phyloP scores from a whole-genome alignment of 768 basidiomycete species.

The Auricularia sp. region DNA sequence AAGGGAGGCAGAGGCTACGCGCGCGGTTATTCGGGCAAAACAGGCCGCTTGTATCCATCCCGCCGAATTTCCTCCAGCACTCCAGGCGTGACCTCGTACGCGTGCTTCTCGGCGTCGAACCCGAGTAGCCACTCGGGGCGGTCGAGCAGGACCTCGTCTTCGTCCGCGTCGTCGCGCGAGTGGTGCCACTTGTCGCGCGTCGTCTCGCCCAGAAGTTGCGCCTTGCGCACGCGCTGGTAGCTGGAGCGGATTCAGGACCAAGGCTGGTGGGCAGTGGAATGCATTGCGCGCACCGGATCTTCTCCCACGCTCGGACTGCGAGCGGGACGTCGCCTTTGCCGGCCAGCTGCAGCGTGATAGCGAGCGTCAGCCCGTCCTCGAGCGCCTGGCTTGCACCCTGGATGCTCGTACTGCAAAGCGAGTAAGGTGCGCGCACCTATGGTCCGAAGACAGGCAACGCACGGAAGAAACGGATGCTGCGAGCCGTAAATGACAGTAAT shows the following conservation, averaged over 20 bases:
- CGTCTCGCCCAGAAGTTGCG: conserved; percentile 17
- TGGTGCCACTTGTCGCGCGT: conserved; percentile 18
- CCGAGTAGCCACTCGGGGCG: conserved; percentile 20
- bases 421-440: too few relatives aligned
- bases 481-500: too few relatives aligned
- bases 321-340: conserved; percentile 10
- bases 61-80: conserved; percentile 14
- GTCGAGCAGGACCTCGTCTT: conserved; percentile 11
- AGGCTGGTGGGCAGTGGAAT: neutral
- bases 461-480: conserved; percentile 22
- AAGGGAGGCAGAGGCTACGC: too few relatives aligned
- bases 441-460: neutral
- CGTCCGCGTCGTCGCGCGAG: conserved; percentile 11
- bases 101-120: conserved; percentile 20
- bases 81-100: conserved; percentile 14
- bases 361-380: conserved; percentile 17
- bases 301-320: conserved; percentile 12
- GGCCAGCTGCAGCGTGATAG: conserved; percentile 13
- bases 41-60: conserved; percentile 17
- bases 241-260: conserved; percentile 1
- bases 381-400: conserved; percentile 17
- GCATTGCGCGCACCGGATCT: conserved; percentile 9
- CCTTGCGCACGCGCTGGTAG: conserved; percentile 16
- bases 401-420: conserved; percentile 11
- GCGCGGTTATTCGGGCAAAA: conserved; percentile 8